phyloP scores from a whole-genome alignment of 768 basidiomycete species.

The Lactarius akahatsu region DNA sequence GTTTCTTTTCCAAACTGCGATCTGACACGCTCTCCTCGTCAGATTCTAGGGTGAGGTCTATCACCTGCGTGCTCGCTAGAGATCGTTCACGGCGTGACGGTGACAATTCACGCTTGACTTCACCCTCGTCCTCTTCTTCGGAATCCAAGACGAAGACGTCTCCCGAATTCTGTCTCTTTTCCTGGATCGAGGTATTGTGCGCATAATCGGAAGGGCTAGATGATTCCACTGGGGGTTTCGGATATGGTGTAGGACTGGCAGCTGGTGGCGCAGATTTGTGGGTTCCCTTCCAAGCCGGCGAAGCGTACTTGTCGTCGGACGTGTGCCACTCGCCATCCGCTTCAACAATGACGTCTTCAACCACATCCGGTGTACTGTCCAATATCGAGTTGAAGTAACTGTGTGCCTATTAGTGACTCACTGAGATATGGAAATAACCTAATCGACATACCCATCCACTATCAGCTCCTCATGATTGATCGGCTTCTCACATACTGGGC shows the following conservation, averaged over 20 bases:
- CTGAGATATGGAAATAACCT: background rate
- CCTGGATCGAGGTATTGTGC: slow-evolving; percentile 6
- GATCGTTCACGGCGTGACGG: slow-evolving; percentile 46
- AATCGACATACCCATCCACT: slow-evolving; percentile 76
- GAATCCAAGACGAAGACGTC: slow-evolving; percentile 65
- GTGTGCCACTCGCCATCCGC: slow-evolving; percentile 97
- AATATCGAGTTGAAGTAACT: slow-evolving; percentile 91
- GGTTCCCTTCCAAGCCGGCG: slow-evolving; percentile 61
- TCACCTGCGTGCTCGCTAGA: slow-evolving; percentile 48
- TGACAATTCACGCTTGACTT: slow-evolving; percentile 74
- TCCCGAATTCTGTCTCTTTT: slow-evolving; percentile 47
- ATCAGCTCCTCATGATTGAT: slow-evolving; percentile 81
- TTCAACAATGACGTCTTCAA: slow-evolving; percentile 93
- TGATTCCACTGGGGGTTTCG: background rate
- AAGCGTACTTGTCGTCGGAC: slow-evolving; percentile 79
- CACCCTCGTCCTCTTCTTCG: slow-evolving; percentile 70
- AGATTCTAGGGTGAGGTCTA: slow-evolving; percentile 81
- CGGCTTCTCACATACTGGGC: slow-evolving; percentile 86
- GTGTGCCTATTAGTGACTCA: slow-evolving; percentile 13
- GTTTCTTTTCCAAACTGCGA: slow-evolving; percentile 55
- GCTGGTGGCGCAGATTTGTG: slow-evolving; percentile 41
- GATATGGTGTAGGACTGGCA: slow-evolving; percentile 10
- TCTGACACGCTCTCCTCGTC: slow-evolving; percentile 59
- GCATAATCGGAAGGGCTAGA: slow-evolving; percentile 3
- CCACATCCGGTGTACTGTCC: slow-evolving; percentile 66